Evolutionary conservation across 2,329 filamentous ascomycete species (phyloP).

Genomic region (Fusarium nematophilum): DNA sequence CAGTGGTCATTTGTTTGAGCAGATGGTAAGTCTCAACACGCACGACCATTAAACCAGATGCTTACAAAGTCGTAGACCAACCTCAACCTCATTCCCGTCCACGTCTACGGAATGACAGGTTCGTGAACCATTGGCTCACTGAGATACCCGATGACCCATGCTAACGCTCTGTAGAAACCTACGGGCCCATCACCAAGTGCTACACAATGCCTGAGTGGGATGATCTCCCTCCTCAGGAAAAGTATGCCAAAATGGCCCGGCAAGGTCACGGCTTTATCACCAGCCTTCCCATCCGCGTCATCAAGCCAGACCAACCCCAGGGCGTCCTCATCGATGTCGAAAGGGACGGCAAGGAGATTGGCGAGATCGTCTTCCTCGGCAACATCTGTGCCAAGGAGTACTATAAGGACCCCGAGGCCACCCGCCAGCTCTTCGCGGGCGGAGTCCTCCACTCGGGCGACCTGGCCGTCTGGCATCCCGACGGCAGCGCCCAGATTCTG

Average conservation of each 20-base stretch:
- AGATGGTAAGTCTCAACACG: slow-evolving; percentile 72
- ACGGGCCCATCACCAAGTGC: slow-evolving; percentile 94
- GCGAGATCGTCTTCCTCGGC: slow-evolving; percentile 80
- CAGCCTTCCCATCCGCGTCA: slow-evolving; percentile 81
- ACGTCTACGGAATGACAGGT: slow-evolving; percentile 85
- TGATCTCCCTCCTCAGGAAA: slow-evolving; percentile 76
- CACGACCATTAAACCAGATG: not conserved
- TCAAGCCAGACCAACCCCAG: slow-evolving; percentile 80
- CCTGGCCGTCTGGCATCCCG: slow-evolving; percentile 90
- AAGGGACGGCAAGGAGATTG: slow-evolving; percentile 61
- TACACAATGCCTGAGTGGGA: slow-evolving; percentile 91
- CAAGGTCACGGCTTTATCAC: slow-evolving; percentile 94
- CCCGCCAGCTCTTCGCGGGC: slow-evolving; percentile 85
- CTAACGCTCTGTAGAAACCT: slow-evolving; percentile 71
- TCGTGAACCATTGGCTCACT: not conserved
- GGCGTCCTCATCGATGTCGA: slow-evolving; percentile 62
- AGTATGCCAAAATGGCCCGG: slow-evolving; percentile 89
- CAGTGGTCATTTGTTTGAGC: slow-evolving; percentile 88
- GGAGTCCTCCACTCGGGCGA: slow-evolving; percentile 91
- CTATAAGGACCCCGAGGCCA: slow-evolving; percentile 89
- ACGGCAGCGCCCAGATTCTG: slow-evolving; percentile 90
- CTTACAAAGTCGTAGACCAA: slow-evolving; percentile 48
- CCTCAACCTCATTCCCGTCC: slow-evolving; percentile 89
- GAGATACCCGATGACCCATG: not conserved
- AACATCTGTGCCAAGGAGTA: slow-evolving; percentile 95